A percentile compares a stretch with the other conserved stretches of the same genome.
phyloP scores from a whole-genome alignment of 805 yeast genomes.

The Lipomyces spencermartinsiae region DNA sequence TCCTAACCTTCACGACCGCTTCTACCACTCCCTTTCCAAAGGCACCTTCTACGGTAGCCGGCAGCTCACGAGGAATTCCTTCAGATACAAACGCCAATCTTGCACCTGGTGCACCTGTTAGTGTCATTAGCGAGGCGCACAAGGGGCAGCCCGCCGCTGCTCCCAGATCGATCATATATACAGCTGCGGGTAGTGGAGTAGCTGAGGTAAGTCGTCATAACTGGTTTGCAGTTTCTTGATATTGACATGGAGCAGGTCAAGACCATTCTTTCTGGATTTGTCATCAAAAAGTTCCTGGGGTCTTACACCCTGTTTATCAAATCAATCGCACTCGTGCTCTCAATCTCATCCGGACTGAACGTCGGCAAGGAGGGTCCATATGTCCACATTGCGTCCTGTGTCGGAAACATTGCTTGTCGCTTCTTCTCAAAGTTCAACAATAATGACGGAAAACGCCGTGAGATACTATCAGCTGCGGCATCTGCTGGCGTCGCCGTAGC shows the following conservation, averaged over 20 bases:
- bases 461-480: constrained; percentile 61
- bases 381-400: constrained; percentile 65
- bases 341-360: constrained; percentile 63
- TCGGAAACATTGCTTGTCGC: constrained; percentile 61
- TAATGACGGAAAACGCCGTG: constrained; percentile 59
- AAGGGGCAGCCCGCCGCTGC: not conserved
- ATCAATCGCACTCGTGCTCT: constrained; percentile 55
- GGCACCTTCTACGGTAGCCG: constrained; percentile 1
- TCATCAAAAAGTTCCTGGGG: constrained; percentile 60
- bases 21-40: constrained; percentile 47
- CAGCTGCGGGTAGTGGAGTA: constrained; percentile 66
- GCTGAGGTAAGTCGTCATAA: constrained; percentile 53
- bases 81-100: constrained; percentile 1
- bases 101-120: constrained; percentile 10
- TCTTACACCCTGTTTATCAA: constrained; percentile 58
- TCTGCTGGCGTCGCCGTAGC: constrained; percentile 67
- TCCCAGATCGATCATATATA: constrained; percentile 49
- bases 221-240: not conserved
- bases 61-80: not conserved
- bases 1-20: constrained; percentile 55
- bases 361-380: constrained; percentile 69
- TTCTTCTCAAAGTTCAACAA: constrained; percentile 53
- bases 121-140: not conserved
- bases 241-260: constrained; percentile 45
- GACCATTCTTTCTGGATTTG: constrained; percentile 64